A percentile compares a stretch with the other conserved stretches of the same genome.
Conservation (phyloP, 208 protist genomes). For the Crithidia expoeki region DNA sequence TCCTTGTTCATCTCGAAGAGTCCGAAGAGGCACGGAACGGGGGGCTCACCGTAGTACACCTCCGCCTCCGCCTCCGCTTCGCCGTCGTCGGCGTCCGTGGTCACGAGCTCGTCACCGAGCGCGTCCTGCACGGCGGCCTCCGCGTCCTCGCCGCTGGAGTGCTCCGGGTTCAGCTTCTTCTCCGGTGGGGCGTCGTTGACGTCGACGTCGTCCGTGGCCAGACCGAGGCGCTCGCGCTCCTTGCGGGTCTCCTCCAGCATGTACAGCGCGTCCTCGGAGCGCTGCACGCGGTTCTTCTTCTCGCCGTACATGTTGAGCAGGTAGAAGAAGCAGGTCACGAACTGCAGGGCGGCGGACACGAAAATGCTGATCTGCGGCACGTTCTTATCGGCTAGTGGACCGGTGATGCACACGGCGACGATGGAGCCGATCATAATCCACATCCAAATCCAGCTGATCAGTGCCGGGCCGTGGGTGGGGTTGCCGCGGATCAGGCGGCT, state of each 20-base stretch:
- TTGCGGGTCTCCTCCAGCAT: slow-evolving; percentile 36
- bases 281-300: slow-evolving; percentile 34
- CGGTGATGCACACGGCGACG: slow-evolving; percentile 43
- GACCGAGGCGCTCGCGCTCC: slow-evolving; percentile 31
- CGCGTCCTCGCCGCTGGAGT: slow-evolving; percentile 14
- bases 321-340: slow-evolving; percentile 29
- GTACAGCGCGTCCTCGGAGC: slow-evolving; percentile 40
- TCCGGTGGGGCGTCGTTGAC: background rate
- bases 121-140: slow-evolving; percentile 16
- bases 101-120: slow-evolving; percentile 8
- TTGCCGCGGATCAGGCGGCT: slow-evolving; percentile 59
- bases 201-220: slow-evolving; percentile 2
- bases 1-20: slow-evolving; percentile 70
- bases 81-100: background rate
- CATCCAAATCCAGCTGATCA: slow-evolving; percentile 80
- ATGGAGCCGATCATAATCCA: slow-evolving; percentile 57
- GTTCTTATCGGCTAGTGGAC: slow-evolving; percentile 53
- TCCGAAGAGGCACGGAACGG: slow-evolving; percentile 36
- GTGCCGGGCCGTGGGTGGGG: slow-evolving; percentile 46
- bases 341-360: slow-evolving; percentile 56
- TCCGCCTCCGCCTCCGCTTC: slow-evolving; percentile 2
- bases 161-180: slow-evolving; percentile 15
- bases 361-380: slow-evolving; percentile 47
- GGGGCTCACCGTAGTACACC: slow-evolving; percentile 19
- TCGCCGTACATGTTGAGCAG: no score